Base-by-base conservation (phyloP, 2,329 filamentous ascomycete genomes). In the Penicillium sclerotigenum region DNA sequence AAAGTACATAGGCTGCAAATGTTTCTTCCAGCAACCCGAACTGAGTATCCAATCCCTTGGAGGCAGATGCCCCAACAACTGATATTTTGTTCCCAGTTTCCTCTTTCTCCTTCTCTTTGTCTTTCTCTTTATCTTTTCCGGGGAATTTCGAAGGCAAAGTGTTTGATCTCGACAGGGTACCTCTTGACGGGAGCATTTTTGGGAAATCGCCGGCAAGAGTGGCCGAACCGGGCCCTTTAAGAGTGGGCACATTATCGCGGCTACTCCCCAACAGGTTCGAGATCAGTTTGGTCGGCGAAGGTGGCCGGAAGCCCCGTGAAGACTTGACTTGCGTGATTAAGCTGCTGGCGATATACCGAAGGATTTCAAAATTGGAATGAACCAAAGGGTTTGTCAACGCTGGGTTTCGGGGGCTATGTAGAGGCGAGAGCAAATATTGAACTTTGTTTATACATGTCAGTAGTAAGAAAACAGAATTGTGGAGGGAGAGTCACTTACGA, bases 201-300 rank as follows among this genome's bases (percentile, higher is more conserved):
- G 79, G 78, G 47, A 79, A 75, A 54, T 75, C 75, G 13, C 74
- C 73, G 14, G 79, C 60, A 10, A 74, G 56, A 11, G 75, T 72
- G 52, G 71, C 63, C 49, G 71, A 70, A 6, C 65, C 69, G 33
- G 73, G 70, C 22, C 66, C 60, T 58, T 73, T 77, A n/a, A 66
- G 61, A 1, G 65, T 64, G 7, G 72, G 59, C 20, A 70, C 65
- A 31, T 66, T 64, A 8, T 75, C 72, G 56, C 73, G 71, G 54
- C 81, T 83, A 24, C 85, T 83, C 33, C 85, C 83, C 65, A 95
- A 85, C 52, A 97, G 84, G 67, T 83, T 96, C 0, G 92, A 95
- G 16, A 97, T 79, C 67, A 96, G 81, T 71, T 97, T 97, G 46
- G 95, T 90, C 0, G 93, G 92, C 0, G 92, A 97, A n/a, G 87